Base-by-base conservation (phyloP, 1,284 basidiomycete species). In the Mycena sp. region DNA sequence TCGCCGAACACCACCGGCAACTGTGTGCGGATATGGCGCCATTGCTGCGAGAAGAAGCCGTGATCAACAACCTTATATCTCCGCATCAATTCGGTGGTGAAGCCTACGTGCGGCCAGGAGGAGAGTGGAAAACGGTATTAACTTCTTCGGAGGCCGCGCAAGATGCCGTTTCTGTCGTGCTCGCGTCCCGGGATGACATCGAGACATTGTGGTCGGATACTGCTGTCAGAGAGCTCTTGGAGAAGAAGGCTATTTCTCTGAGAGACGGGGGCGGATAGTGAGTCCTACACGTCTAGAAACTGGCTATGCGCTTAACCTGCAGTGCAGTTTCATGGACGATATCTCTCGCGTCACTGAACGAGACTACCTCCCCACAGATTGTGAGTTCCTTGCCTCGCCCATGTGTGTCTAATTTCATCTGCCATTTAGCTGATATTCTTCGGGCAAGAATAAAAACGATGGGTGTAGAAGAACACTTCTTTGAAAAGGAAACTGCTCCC, bases 321-420 rank as follows among this genome's bases (percentile, higher is more conserved):
- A n/a, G n/a, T n/a, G 25, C 50, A 89, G 87, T 73, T 92, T 91
- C 71, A 75, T 91, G 74, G 80, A 88, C 67, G 90, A 91, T 61
- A 77, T 88, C 16, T 76, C 79, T 51, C 81, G 89, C 25, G 86
- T 91, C n/a, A 82, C 84, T 0, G 74, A 74, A 4, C 67, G 77
- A 0, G 77, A 83, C 44, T 91, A 89, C 72, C 71, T 79, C 26
- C 89, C 89, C 0, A 84, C 83, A 0, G 85, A 91, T 69, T 79
- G 88, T 82, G 62, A 60, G 80, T 70, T 41, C 49, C 48, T 69
- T 14, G 44, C 50, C 58, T 41, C 35, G 26, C 7, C 38, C 2
- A 5, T 12, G 4, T 16, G 4, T 11, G 6, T 10, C n/a, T 30
- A 54, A 28, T 37, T 23, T 35, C 32, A 48, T 38, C 25, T 64